Evolutionary conservation across 495 filamentous ascomycete genomes (phyloP).

Genomic region (Xylaria palmicola): DNA sequence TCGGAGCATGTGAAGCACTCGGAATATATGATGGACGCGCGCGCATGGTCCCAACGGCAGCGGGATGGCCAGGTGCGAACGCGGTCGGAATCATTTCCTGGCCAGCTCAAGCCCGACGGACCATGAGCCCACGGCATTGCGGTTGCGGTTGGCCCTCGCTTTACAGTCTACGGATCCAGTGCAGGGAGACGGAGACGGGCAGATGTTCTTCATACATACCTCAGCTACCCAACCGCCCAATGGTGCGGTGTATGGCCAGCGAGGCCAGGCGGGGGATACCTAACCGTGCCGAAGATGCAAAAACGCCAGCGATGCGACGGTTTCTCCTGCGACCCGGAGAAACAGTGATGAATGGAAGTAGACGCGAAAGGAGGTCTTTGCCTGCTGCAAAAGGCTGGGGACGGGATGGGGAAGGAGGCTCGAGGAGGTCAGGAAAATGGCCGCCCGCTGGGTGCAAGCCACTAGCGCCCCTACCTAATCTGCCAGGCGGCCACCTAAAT

Average conservation of each 20-base stretch:
- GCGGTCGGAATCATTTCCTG: not conserved
- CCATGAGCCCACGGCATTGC: not conserved
- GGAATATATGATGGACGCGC: not conserved
- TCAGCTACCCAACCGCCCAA: conserved; percentile 15
- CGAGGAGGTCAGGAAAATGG: conserved; percentile 18
- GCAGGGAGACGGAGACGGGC: too few species aligned
- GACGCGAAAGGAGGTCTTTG: conserved; percentile 21
- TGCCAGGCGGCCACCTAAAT: conserved; percentile 9
- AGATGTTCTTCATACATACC: conserved; percentile 5
- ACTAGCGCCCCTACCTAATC: conserved; percentile 19
- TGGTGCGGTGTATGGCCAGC: not conserved
- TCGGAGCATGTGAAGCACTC: not conserved
- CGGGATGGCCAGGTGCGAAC: not conserved
- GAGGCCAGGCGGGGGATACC: not conserved
- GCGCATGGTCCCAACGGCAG: not conserved
- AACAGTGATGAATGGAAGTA: conserved; percentile 5
- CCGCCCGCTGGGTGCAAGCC: conserved; percentile 14
- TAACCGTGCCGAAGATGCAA: conserved; percentile 4
- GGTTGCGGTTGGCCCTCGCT: too few species aligned
- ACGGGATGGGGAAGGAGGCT: conserved; percentile 20
- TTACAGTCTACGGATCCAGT: too few species aligned
- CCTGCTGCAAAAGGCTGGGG: conserved; percentile 18
- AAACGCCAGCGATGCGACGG: conserved; percentile 12
- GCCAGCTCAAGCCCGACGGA: not conserved
- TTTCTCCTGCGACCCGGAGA: conserved; percentile 10